Evolutionary conservation across 768 basidiomycete species (phyloP).

Genomic region (Agaricus blazei): DNA sequence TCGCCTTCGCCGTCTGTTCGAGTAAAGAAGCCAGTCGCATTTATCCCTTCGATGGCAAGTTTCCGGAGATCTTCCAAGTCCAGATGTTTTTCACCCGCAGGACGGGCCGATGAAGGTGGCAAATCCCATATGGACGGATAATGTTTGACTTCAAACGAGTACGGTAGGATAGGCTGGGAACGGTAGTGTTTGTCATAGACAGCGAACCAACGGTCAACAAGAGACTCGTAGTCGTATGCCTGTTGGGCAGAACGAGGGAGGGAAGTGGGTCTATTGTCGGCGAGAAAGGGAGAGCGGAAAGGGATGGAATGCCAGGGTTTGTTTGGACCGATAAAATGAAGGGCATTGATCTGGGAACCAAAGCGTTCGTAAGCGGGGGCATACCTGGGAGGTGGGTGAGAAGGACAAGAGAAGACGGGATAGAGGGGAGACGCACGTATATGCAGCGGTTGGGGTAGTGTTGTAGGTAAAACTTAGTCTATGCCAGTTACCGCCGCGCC

Average conservation of each 20-base stretch:
- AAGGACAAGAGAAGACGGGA: conserved; percentile 19
- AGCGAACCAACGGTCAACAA: conserved; percentile 87
- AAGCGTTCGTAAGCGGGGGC: conserved; percentile 95
- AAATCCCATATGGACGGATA: conserved; percentile 76
- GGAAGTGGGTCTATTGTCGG: conserved; percentile 18
- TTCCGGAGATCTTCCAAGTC: conserved; percentile 62
- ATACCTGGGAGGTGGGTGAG: conserved; percentile 50
- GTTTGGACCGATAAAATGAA: conserved; percentile 94
- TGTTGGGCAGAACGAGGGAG: conserved; percentile 29
- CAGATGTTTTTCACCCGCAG: conserved; percentile 22
- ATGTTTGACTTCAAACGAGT: conserved; percentile 56
- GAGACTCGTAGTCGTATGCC: conserved; percentile 71
- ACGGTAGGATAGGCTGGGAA: conserved; percentile 37
- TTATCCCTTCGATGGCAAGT: conserved; percentile 56
- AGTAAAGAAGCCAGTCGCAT: conserved; percentile 19
- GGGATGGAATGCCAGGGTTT: conserved; percentile 89
- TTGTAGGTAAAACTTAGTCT: conserved; percentile 97
- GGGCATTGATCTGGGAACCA: conserved; percentile 77
- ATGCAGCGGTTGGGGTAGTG: conserved; percentile 94
- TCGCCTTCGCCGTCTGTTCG: conserved; percentile 49
- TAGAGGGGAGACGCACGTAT: conserved; percentile 64
- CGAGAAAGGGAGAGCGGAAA: conserved; percentile 56
- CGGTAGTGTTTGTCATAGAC: conserved; percentile 90
- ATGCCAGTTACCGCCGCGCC: conserved; percentile 84
- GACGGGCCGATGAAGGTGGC: conserved; percentile 19